Evolutionary conservation across 441 rosid genomes (phyloP), one percentile per base, ranked within the genome.

Genomic region (Sinapis alba): DNA sequence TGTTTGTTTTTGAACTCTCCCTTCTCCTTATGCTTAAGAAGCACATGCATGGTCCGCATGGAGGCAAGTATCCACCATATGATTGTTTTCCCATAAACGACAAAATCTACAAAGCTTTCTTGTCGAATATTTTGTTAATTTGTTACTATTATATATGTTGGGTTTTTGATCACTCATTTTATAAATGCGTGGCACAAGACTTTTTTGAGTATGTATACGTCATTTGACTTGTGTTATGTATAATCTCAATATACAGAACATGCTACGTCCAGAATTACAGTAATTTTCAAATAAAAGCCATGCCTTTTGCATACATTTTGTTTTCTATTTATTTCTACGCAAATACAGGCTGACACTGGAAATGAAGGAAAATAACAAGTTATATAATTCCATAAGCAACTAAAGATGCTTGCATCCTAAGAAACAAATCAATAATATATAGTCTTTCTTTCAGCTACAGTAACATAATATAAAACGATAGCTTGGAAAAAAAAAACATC

Each of bases 361-460:
- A 12, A 36, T 36, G n/a, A 36, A 36, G 43, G 43, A 11, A 36
- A 36, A 36, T n/a, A 36, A 36, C 43, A 36, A 36, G 43, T 36
- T 36, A 13, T 36, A 13, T 28, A 65, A 15, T 45, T 27, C 54
- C n/a, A 21, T 57, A 43, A 21, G 57, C 4, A 24, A 18, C 57
- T 16, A 64, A 13, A 56, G 71, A 73, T 57, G 74, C 79, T 69
- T 62, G 79, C 58, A 47, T 38, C 64, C 64, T 68, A 75, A 75
- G 69, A 51, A 75, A 75, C 50, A 68, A 68, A 61, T 36, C n/a
- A 61, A 59, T 38, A 63, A 67, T 51, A 67, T 51, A 67, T 34
- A 68, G 73, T 75, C 73, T 75, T 75, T 72, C 73, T 60, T 50
- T 75, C 68, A 60, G 41, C 41, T 41, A 67, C 73, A 60, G 18